Evolutionary conservation across 1,284 basidiomycete genomes (phyloP).

Genomic region (Malassezia yamatoensis): DNA sequence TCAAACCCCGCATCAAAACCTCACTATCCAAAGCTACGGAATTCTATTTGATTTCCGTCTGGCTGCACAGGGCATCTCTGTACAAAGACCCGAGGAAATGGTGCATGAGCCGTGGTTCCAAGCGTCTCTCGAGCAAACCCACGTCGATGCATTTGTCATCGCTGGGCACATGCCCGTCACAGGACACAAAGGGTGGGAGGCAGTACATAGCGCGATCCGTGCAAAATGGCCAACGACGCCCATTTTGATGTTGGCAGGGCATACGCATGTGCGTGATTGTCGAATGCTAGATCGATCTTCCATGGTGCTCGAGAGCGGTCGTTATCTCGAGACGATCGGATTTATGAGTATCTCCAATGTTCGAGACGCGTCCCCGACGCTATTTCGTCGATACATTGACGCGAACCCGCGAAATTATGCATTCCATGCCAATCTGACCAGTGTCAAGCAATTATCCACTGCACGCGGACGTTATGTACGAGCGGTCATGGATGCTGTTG

Average conservation of each 20-base stretch:
- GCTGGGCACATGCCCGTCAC: constrained; percentile 44
- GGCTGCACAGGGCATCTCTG: constrained; percentile 26
- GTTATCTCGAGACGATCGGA: constrained; percentile 36
- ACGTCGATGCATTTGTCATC: constrained; percentile 40
- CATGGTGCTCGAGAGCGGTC: constrained; percentile 40
- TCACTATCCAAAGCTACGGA: constrained; percentile 38
- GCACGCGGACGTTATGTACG: constrained; percentile 32
- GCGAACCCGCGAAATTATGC: constrained; percentile 50
- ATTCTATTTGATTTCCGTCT: constrained; percentile 40
- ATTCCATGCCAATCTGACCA: constrained; percentile 23
- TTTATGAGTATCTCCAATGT: constrained; percentile 28
- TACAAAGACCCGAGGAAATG: constrained; percentile 36
- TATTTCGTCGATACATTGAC: constrained; percentile 51
- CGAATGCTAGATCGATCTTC: constrained; percentile 31
- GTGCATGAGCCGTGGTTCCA: constrained; percentile 41
- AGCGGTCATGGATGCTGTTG: constrained; percentile 34
- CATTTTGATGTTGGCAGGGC: constrained; percentile 37
- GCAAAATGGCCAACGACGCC: constrained; percentile 34
- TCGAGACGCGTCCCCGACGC: constrained; percentile 33
- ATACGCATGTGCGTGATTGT: constrained; percentile 45
- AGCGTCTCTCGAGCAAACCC: constrained; percentile 20
- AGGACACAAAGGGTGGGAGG: constrained; percentile 30
- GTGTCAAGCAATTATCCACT: constrained; percentile 29
- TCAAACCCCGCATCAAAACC: constrained; percentile 26
- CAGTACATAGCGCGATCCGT: constrained; percentile 32